These are phyloP conservation scores for Vitis labrusca DNA, from an alignment of 164 flowering plant species.

Conservation along the genomic window DNA sequence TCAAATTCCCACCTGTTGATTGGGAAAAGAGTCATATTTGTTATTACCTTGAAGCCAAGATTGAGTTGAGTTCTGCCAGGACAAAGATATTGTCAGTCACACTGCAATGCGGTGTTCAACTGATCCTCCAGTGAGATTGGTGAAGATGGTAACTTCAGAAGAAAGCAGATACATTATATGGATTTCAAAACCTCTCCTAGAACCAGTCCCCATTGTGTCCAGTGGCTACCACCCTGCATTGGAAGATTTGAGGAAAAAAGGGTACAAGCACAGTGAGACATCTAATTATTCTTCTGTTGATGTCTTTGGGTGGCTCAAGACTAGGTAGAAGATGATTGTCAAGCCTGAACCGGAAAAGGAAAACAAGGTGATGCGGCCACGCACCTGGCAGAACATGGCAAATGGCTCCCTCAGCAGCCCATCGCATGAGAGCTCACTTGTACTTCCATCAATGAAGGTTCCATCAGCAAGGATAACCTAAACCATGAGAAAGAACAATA, in stretches of 20 bases:
- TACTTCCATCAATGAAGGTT: constrained; percentile 90
- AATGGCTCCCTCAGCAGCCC: constrained; percentile 88
- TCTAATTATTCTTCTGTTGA: too few species aligned
- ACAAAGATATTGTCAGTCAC: too few species aligned
- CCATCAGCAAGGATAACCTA: constrained; percentile 89
- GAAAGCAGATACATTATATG: constrained; percentile 21
- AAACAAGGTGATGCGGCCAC: neutral
- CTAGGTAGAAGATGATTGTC: too few species aligned
- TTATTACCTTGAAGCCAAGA: too few species aligned
- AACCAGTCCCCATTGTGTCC: constrained; percentile 91
- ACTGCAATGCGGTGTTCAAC: too few species aligned
- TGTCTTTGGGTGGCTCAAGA: too few species aligned
- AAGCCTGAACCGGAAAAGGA: neutral
- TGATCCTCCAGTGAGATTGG: neutral
- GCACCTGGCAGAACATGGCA: constrained; percentile 65
- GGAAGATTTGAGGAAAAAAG: constrained; percentile 7
- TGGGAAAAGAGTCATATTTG: too few species aligned
- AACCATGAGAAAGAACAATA: neutral
- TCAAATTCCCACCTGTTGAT: too few species aligned
- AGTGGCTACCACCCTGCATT: constrained; percentile 85
- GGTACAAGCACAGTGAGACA: too few species aligned
- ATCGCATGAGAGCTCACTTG: constrained; percentile 89
- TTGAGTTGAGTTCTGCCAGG: too few species aligned
- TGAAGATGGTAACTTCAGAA: neutral
- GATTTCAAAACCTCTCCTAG: constrained; percentile 72